These are phyloP conservation scores for Ophiosphaerella herpotricha DNA, from an alignment of 2,329 filamentous ascomycete species.

Conservation along the genomic window DNA sequence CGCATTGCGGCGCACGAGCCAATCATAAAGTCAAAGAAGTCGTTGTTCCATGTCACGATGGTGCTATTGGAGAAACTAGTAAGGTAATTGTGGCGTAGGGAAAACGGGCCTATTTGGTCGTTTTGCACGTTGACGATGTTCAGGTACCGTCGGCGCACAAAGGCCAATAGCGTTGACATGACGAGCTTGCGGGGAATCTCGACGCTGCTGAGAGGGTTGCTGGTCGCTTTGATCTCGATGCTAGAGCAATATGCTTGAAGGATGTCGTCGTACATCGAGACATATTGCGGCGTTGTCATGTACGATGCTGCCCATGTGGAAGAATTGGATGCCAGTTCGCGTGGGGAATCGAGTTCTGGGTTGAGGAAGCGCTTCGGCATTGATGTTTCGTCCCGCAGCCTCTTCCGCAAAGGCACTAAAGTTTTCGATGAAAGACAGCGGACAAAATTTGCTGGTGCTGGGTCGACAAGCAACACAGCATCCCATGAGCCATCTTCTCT, in stretches of 20 bases:
- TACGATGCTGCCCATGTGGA: constrained; percentile 4
- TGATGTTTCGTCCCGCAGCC: constrained; percentile 2
- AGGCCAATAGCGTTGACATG: constrained; percentile 5
- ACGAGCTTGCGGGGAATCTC: constrained; percentile 6
- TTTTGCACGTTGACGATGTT: constrained; percentile 12
- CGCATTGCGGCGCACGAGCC: constrained; percentile 10
- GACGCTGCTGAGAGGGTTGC: constrained; percentile 1
- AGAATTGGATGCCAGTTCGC: constrained; percentile 1
- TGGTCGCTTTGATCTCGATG: neutral
- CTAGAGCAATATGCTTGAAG: neutral
- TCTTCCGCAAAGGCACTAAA: neutral
- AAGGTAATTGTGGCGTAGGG: constrained; percentile 9
- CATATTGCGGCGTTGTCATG: neutral
- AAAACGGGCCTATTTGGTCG: neutral
- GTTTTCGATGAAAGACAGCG: neutral
- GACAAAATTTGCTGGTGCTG: neutral
- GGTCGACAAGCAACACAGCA: constrained; percentile 6
- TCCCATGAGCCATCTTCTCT: constrained; percentile 8
- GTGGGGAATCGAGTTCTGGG: constrained; percentile 1
- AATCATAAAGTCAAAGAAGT: constrained; percentile 12
- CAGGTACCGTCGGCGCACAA: constrained; percentile 8
- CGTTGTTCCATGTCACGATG: constrained; percentile 5
- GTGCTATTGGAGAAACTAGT: constrained; percentile 8
- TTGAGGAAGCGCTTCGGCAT: constrained; percentile 11
- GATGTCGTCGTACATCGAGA: constrained; percentile 11